These are phyloP conservation scores for Wallacemonas sp. DNA, from an alignment of 208 protist species.

Conservation along the genomic window DNA sequence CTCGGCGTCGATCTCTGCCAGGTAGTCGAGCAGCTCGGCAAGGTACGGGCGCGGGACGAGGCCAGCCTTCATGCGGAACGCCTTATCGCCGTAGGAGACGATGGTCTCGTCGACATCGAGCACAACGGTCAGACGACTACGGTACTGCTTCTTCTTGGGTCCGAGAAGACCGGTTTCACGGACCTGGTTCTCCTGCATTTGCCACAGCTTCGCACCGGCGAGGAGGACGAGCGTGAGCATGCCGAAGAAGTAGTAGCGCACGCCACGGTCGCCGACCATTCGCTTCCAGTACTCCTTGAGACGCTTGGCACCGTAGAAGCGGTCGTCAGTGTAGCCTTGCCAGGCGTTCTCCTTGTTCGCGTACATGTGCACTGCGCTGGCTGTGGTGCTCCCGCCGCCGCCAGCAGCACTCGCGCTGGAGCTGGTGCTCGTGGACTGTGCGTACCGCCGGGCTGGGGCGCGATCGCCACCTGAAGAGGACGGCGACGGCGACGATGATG, in stretches of 20 bases:
- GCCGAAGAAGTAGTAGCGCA: conserved; percentile 79
- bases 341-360: conserved; percentile 90
- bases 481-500: neutral
- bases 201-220: conserved; percentile 55
- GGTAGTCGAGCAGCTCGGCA: conserved; percentile 87
- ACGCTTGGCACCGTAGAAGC: conserved; percentile 80
- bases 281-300: conserved; percentile 74
- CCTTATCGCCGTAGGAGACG: conserved; percentile 91
- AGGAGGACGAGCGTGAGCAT: conserved; percentile 56
- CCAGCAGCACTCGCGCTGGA: no score
- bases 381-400: neutral
- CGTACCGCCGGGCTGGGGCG: no score
- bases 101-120: conserved; percentile 91
- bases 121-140: conserved; percentile 81
- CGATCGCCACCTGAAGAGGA: no score
- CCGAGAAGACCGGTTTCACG: conserved; percentile 65
- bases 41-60: conserved; percentile 80
- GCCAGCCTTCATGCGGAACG: conserved; percentile 83
- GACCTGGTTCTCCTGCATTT: conserved; percentile 57
- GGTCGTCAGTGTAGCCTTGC: conserved; percentile 80
- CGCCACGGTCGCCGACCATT: conserved; percentile 65
- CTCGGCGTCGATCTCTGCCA: conserved; percentile 82
- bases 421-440: no score
- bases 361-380: conserved; percentile 74
- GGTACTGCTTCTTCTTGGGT: conserved; percentile 79